Evolutionary conservation across 805 yeast species (phyloP), one percentile per base, ranked within the genome.

Genomic region (Candida schatavii): DNA sequence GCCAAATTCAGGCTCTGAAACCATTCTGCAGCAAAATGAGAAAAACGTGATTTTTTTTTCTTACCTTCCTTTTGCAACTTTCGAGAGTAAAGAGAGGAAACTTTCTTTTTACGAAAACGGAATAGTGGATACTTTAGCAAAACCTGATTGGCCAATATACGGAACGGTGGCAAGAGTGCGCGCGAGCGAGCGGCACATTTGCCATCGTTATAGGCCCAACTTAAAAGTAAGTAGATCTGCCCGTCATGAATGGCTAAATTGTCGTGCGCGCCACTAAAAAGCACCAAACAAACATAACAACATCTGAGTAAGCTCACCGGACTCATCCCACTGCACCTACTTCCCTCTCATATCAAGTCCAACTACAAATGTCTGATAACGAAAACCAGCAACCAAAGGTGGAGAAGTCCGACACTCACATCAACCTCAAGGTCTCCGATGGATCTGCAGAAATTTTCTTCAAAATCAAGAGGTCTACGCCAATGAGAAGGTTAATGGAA

Each of bases 391-490:
- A 35, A 28, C 65, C 67, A 32, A 64, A 66, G 44, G 68, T 61
- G 42, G 90, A 84, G 56, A 68, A 70, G 51, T 62, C 67, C 38
- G 68, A 72, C 34, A 85, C 89, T 32, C 97, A 89, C 68, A 85
- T 93, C 66, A 89, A 88, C 73, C 72, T 93, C 67, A 89, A 88
- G 66, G 99, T 93, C 37, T 83, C 95, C 27, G 99, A 93, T 64
- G 95, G 96, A 37, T 75, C 84, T 41, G 85, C 95, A 17, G 99
- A 93, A 64, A 90, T 93, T 48, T 89, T 85, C 65, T 93, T 93
- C 82, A 90, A 91, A 66, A 91, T 93, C 66, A 89, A 90, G 72
- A 79, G 87, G 68, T 76, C 90, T 31, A 93, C 99, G 4, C 96
- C 91, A 37, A 77, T 93, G 74, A 86, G 80, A 65, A 86, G 96